Conservation (phyloP, 2,329 filamentous ascomycete genomes). For the Didymella sp. region DNA sequence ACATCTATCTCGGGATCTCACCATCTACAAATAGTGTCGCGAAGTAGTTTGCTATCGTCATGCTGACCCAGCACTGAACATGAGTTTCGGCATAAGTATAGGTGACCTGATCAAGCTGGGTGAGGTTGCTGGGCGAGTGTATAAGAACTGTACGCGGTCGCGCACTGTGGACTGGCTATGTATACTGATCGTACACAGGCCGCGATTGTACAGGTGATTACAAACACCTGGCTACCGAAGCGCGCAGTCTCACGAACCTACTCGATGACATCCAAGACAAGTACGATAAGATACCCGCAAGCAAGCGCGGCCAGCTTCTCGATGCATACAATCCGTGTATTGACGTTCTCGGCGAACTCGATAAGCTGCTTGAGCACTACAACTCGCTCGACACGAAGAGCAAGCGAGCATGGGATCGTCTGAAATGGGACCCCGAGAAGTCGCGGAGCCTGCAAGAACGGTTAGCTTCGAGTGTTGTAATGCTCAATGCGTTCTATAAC, state of each 20-base stretch:
- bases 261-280: conserved; percentile 41
- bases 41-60: too few species aligned
- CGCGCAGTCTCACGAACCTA: conserved; percentile 36
- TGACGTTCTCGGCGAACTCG: conserved; percentile 38
- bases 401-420: conserved; percentile 41
- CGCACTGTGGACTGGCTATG: too few species aligned
- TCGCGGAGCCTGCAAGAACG: conserved; percentile 31
- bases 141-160: conserved; percentile 34
- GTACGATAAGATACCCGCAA: conserved; percentile 31
- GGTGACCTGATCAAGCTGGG: conserved; percentile 38
- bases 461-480: conserved; percentile 32
- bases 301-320: conserved; percentile 31
- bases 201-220: conserved; percentile 42
- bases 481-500: conserved; percentile 40
- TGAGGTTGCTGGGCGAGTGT: conserved; percentile 33
- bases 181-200: conserved; percentile 24
- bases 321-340: conserved; percentile 35
- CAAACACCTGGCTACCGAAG: conserved; percentile 35
- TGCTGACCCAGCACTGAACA: conserved; percentile 1
- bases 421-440: conserved; percentile 40
- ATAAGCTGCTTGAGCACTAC: conserved; percentile 36
- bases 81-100: conserved; percentile 39
- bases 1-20: too few species aligned
- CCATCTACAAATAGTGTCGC: neutral
- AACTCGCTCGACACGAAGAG: conserved; percentile 39